A percentile compares a stretch with the other conserved stretches of the same genome.
phyloP scores from a whole-genome alignment of 2,329 filamentous ascomycete species.

The Emmonsiellopsis sp. region DNA sequence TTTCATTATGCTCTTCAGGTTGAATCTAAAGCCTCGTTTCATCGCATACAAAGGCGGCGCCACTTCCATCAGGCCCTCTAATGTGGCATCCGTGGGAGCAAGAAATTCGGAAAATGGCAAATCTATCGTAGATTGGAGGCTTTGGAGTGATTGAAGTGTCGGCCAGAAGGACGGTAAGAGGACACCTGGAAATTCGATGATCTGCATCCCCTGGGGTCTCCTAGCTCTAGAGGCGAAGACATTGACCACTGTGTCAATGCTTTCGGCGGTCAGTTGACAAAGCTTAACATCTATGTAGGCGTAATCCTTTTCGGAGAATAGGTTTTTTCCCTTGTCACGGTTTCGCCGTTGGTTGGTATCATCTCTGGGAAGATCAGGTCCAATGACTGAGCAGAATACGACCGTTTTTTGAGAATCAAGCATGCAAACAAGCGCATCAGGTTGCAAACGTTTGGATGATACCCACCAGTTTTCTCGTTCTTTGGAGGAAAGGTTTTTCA shows the following conservation, averaged over 20 bases:
- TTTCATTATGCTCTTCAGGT: too few relatives aligned
- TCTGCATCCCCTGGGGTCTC: slow-evolving; percentile 6
- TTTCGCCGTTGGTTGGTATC: slow-evolving; percentile 12
- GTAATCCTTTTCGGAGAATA: background rate
- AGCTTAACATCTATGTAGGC: too few relatives aligned
- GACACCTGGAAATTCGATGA: slow-evolving; percentile 14
- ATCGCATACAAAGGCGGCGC: slow-evolving; percentile 4
- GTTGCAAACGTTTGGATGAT: background rate
- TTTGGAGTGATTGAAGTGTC: slow-evolving; percentile 12
- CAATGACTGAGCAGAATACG: slow-evolving; percentile 16
- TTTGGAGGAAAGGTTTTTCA: background rate
- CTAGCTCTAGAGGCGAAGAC: slow-evolving; percentile 1
- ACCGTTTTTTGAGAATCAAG: too few relatives aligned
- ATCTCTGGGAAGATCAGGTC: slow-evolving; percentile 18
- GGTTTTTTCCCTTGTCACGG: slow-evolving; percentile 12
- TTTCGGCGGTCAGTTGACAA: too few relatives aligned
- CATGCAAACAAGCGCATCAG: background rate
- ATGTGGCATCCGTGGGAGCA: slow-evolving; percentile 10
- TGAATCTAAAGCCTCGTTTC: background rate
- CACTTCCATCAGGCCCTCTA: slow-evolving; percentile 4
- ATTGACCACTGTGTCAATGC: background rate
- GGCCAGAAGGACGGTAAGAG: slow-evolving; percentile 13
- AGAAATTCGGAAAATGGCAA: background rate
- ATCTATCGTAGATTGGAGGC: background rate
- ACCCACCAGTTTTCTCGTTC: background rate